Conservation (phyloP, 352 stramenopile genomes). For the Phytopythium delawarense region DNA sequence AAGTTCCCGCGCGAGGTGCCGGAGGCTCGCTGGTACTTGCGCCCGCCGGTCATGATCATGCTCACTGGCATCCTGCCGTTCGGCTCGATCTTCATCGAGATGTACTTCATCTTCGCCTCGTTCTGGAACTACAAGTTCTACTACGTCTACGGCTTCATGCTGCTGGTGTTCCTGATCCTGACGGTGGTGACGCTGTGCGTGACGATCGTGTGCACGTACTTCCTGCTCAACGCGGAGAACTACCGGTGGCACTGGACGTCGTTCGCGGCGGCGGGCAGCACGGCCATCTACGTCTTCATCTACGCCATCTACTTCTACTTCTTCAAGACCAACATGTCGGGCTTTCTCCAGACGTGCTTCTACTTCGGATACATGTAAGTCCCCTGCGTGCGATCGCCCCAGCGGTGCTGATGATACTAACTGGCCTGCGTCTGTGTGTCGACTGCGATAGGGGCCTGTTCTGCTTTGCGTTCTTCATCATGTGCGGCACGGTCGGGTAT, state of each 20-base stretch:
- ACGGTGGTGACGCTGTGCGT: constrained; percentile 97
- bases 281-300: constrained; percentile 96
- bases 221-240: constrained; percentile 98
- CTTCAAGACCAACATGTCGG: constrained; percentile 99
- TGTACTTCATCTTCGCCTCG: constrained; percentile 99
- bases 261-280: constrained; percentile 93
- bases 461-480: constrained; percentile 91
- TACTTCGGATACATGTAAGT: constrained; percentile 99
- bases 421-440: constrained; percentile 8
- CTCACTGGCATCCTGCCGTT: constrained; percentile 97
- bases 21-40: constrained; percentile 76
- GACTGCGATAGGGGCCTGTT: constrained; percentile 75
- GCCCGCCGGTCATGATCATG: constrained; percentile 87
- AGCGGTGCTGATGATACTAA: background rate
- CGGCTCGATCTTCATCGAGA: constrained; percentile 99
- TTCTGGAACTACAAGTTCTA: constrained; percentile 99
- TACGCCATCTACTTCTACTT: constrained; percentile 99
- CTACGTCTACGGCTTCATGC: constrained; percentile 99
- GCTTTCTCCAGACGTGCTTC: constrained; percentile 97
- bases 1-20: constrained; percentile 92
- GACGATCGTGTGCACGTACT: constrained; percentile 99
- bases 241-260: constrained; percentile 99
- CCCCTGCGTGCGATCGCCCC: background rate
- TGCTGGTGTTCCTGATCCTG: constrained; percentile 97
- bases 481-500: constrained; percentile 91